These are phyloP conservation scores for Russula sp. DNA, from an alignment of 768 basidiomycete species.

Conservation along the genomic window DNA sequence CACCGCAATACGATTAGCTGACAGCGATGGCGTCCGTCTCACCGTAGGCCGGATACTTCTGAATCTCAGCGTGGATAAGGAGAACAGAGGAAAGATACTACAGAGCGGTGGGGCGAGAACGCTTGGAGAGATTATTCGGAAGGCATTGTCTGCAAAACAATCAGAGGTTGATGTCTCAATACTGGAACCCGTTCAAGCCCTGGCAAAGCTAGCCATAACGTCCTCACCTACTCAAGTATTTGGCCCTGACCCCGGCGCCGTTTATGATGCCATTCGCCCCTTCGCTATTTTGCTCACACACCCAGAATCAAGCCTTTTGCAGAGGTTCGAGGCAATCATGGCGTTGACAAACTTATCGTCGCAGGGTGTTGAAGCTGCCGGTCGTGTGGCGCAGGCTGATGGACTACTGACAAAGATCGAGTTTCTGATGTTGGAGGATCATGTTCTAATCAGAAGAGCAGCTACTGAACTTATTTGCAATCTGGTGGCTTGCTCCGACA, in stretches of 20 bases:
- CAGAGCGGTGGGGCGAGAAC: slow-evolving; percentile 77
- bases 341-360: slow-evolving; percentile 94
- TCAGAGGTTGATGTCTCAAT: slow-evolving; percentile 43
- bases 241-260: slow-evolving; percentile 73
- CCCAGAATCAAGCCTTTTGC: slow-evolving; percentile 65
- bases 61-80: slow-evolving; percentile 71
- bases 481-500: slow-evolving; percentile 72
- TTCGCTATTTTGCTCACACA: slow-evolving; percentile 71
- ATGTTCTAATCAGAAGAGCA: slow-evolving; percentile 77
- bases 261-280: slow-evolving; percentile 82
- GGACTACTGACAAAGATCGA: slow-evolving; percentile 66
- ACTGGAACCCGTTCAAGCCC: slow-evolving; percentile 74
- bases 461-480: slow-evolving; percentile 92
- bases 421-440: slow-evolving; percentile 75
- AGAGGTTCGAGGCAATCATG: slow-evolving; percentile 93
- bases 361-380: slow-evolving; percentile 59
- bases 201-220: slow-evolving; percentile 92
- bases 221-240: slow-evolving; percentile 88
- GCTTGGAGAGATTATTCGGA: slow-evolving; percentile 54
- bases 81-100: slow-evolving; percentile 71
- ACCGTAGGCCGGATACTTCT: slow-evolving; percentile 61
- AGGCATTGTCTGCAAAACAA: slow-evolving; percentile 35
- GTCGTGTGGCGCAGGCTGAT: slow-evolving; percentile 60
- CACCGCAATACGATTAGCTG: slow-evolving; percentile 51
- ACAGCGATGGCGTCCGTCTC: slow-evolving; percentile 62